These are phyloP conservation scores for Hanseniaspora lachancei DNA, from an alignment of 805 yeast genomes.

Conservation along the genomic window DNA sequence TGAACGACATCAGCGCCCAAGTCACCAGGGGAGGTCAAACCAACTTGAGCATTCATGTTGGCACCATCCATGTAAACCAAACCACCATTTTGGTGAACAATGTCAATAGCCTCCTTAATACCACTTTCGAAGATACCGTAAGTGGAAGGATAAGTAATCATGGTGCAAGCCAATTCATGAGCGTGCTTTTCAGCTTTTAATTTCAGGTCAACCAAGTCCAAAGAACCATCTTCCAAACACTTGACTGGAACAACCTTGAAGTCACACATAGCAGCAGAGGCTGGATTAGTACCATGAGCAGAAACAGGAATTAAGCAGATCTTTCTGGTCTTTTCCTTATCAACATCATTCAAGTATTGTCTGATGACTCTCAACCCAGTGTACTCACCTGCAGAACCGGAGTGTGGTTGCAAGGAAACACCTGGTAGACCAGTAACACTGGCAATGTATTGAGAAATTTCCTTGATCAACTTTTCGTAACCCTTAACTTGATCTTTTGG, in stretches of 20 bases:
- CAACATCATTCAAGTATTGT: slow-evolving; percentile 56
- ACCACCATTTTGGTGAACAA: slow-evolving; percentile 77
- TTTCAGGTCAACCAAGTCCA: slow-evolving; percentile 65
- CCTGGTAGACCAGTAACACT: slow-evolving; percentile 89
- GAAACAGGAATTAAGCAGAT: slow-evolving; percentile 90
- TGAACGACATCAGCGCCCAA: slow-evolving; percentile 98
- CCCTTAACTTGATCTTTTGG: slow-evolving; percentile 85
- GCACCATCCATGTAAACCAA: slow-evolving; percentile 98
- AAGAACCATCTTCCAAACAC: slow-evolving; percentile 72
- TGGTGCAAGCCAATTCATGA: slow-evolving; percentile 68
- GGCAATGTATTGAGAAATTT: slow-evolving; percentile 71
- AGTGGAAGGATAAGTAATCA: slow-evolving; percentile 97
- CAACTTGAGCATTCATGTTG: slow-evolving; percentile 98
- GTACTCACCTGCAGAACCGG: slow-evolving; percentile 98
- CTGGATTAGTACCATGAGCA: slow-evolving; percentile 98
- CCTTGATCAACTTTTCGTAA: slow-evolving; percentile 58
- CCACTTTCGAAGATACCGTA: slow-evolving; percentile 94
- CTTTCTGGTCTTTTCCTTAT: slow-evolving; percentile 56
- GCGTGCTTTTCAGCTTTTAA: slow-evolving; percentile 58
- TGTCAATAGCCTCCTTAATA: slow-evolving; percentile 69
- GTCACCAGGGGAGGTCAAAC: slow-evolving; percentile 93
- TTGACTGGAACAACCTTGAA: slow-evolving; percentile 85
- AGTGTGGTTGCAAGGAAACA: slow-evolving; percentile 86
- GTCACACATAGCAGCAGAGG: slow-evolving; percentile 96
- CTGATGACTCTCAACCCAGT: slow-evolving; percentile 82